A percentile compares a stretch with the other conserved stretches of the same genome.
Evolutionary conservation across 768 basidiomycete genomes (phyloP).

Genomic region (Suillus variegatus): DNA sequence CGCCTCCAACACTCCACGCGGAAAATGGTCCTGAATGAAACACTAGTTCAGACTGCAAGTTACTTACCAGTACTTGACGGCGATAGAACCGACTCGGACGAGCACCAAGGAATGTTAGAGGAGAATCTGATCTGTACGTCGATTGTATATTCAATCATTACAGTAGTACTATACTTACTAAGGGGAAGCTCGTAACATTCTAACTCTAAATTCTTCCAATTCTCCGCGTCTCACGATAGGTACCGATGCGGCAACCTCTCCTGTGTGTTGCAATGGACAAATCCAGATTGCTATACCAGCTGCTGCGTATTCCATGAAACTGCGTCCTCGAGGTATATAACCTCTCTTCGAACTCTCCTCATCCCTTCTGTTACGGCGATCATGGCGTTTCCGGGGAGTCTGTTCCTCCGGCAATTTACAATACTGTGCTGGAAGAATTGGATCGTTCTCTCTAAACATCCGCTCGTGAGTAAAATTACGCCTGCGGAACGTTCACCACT

Average conservation of each 20-base stretch:
- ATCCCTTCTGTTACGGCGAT: background rate
- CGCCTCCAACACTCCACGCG: background rate
- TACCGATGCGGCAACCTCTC: background rate
- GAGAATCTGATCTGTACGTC: background rate
- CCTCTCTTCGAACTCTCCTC: background rate
- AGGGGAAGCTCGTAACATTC: background rate
- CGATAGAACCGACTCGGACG: too few species aligned
- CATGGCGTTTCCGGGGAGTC: conserved; percentile 13
- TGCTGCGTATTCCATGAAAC: background rate
- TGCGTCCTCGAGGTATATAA: background rate
- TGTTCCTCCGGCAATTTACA: conserved; percentile 63
- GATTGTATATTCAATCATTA: background rate
- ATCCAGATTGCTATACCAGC: background rate
- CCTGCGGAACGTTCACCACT: background rate
- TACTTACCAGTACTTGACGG: background rate
- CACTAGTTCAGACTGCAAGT: background rate
- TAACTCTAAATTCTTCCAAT: background rate
- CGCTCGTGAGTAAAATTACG: conserved; percentile 47
- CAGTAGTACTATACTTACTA: background rate
- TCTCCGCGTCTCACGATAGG: background rate
- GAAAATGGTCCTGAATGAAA: background rate
- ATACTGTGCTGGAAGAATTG: conserved; percentile 73
- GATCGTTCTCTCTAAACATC: conserved; percentile 68
- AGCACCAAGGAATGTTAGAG: background rate
- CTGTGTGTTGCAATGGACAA: background rate